Conservation (phyloP, 306 rosid species). For the Hippophae gyantsensis region DNA sequence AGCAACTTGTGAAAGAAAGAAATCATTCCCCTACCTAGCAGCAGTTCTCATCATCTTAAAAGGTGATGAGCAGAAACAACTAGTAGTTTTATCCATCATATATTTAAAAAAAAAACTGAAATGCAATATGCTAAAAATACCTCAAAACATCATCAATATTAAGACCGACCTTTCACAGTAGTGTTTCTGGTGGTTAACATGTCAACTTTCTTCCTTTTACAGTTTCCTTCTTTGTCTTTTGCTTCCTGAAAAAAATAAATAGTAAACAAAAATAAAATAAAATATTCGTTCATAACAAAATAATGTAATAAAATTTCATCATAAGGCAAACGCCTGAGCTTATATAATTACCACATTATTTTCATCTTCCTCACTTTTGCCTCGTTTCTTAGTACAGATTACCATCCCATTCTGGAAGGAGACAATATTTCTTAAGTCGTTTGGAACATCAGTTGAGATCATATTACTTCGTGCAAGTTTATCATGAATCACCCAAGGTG, state of each 20-base stretch:
- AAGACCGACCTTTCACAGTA: conserved; percentile 29
- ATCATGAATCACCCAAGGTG: conserved; percentile 85
- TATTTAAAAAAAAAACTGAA: neutral
- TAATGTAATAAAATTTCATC: too few relatives aligned
- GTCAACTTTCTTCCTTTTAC: conserved; percentile 39
- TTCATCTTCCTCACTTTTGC: conserved; percentile 37
- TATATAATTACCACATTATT: conserved; percentile 17
- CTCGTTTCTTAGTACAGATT: conserved; percentile 58
- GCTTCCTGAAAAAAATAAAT: conserved; percentile 41
- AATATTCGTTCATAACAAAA: too few relatives aligned
- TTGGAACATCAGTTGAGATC: conserved; percentile 61
- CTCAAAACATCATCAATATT: conserved; percentile 10
- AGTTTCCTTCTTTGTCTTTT: conserved; percentile 24
- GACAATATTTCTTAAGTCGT: conserved; percentile 48
- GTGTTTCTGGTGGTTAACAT: conserved; percentile 27
- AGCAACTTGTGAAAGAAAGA: conserved; percentile 2
- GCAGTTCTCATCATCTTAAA: conserved; percentile 2
- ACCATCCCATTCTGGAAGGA: conserved; percentile 59
- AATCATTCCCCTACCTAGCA: neutral
- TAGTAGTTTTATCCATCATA: conserved; percentile 1
- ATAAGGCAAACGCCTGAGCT: neutral
- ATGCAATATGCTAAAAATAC: neutral
- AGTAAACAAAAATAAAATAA: conserved; percentile 12
- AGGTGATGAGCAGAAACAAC: neutral
- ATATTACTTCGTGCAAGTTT: conserved; percentile 66